Conservation (phyloP, 352 stramenopile genomes). For the Phytophthora multivora region DNA sequence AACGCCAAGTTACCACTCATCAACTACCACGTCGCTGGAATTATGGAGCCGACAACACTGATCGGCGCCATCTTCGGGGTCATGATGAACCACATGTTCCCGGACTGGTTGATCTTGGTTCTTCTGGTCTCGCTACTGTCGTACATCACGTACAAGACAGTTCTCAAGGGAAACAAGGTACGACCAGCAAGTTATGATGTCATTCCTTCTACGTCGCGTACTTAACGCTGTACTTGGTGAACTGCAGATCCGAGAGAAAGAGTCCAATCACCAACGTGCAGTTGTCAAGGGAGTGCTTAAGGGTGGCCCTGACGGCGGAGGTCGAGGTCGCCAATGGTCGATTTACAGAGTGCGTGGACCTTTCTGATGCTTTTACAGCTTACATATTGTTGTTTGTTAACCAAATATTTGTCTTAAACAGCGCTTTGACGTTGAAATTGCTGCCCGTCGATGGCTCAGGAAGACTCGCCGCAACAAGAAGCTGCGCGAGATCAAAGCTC, state of each 20-base stretch:
- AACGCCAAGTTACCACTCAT: conserved; percentile 93
- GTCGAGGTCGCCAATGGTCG: conserved; percentile 61
- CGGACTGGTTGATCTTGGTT: conserved; percentile 83
- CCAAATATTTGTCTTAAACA: conserved; percentile 18
- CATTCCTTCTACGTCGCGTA: background rate
- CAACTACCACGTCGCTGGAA: conserved; percentile 97
- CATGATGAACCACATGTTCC: conserved; percentile 85
- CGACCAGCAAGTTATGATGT: background rate
- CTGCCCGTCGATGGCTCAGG: conserved; percentile 61
- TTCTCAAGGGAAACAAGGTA: conserved; percentile 71
- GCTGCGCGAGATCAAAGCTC: conserved; percentile 37
- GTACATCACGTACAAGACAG: conserved; percentile 79
- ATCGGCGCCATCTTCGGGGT: conserved; percentile 82
- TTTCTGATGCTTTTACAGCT: background rate
- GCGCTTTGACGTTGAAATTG: conserved; percentile 71
- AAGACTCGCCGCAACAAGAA: conserved; percentile 68
- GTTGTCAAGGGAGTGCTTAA: conserved; percentile 62
- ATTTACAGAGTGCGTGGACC: conserved; percentile 58
- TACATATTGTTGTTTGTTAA: background rate
- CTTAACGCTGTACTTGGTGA: background rate
- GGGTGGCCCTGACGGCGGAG: conserved; percentile 45
- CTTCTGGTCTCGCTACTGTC: conserved; percentile 78
- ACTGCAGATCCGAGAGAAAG: conserved; percentile 60
- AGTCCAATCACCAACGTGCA: conserved; percentile 46
- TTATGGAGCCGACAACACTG: conserved; percentile 97